These are phyloP conservation scores for Geotrichum reessii DNA, from an alignment of 1,139 yeast species.

Conservation along the genomic window DNA sequence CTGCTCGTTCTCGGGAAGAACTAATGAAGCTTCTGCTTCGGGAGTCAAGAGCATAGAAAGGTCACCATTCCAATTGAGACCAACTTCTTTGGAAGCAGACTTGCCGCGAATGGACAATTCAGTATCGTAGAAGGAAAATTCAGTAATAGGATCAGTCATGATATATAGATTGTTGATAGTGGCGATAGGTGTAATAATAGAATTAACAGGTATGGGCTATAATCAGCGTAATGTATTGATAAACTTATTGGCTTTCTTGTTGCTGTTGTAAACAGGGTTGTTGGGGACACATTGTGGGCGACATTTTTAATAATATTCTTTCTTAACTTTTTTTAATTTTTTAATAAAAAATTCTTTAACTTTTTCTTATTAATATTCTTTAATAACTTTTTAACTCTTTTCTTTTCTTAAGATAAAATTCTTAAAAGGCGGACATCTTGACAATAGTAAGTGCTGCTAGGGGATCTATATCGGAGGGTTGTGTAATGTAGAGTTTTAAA, in stretches of 20 bases:
- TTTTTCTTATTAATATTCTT: slow-evolving; percentile 7
- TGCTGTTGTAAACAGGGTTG: slow-evolving; percentile 18
- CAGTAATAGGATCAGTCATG: slow-evolving; percentile 10
- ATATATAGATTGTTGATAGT: not conserved
- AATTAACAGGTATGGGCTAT: not conserved
- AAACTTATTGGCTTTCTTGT: slow-evolving; percentile 5
- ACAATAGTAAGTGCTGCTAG: slow-evolving; percentile 5
- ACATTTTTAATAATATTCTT: slow-evolving; percentile 16
- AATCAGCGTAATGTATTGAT: slow-evolving; percentile 1
- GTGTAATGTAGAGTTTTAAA: slow-evolving; percentile 1
- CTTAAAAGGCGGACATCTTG: slow-evolving; percentile 24
- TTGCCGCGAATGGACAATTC: slow-evolving; percentile 22
- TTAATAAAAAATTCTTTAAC: slow-evolving; percentile 7
- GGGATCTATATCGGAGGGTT: slow-evolving; percentile 7
- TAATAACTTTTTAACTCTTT: slow-evolving; percentile 16
- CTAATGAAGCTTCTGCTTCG: slow-evolving; percentile 23
- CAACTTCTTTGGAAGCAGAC: slow-evolving; percentile 32
- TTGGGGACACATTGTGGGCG: slow-evolving; percentile 19
- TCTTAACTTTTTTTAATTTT: slow-evolving; percentile 6
- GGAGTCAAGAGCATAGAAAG: slow-evolving; percentile 31
- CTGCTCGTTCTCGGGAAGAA: slow-evolving; percentile 22
- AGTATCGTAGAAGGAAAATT: not conserved
- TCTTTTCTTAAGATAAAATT: slow-evolving; percentile 13
- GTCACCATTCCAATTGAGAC: slow-evolving; percentile 19
- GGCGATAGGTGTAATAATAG: not conserved